Percentiles rank a stretch among this genome's conserved stretches.
These are phyloP conservation scores for Letharia lupina DNA, from an alignment of 495 filamentous ascomycete species.

Conservation along the genomic window DNA sequence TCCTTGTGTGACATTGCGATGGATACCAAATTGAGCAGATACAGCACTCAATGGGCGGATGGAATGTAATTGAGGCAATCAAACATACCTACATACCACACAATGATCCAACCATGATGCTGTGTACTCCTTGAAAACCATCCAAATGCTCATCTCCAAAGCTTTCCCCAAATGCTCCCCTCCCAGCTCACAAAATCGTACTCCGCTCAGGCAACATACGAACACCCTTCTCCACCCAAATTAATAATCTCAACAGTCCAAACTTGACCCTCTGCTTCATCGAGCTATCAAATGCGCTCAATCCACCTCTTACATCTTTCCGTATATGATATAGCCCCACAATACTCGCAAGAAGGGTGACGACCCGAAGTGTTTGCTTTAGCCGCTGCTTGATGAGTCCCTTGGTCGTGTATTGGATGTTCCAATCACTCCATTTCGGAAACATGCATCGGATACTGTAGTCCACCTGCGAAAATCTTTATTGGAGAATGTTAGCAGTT, in stretches of 20 bases:
- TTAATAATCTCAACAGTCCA: constrained; percentile 1
- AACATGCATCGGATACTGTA: constrained; percentile 45
- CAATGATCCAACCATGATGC: too few relatives aligned
- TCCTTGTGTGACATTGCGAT: too few relatives aligned
- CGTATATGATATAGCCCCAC: constrained; percentile 15
- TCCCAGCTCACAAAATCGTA: not conserved
- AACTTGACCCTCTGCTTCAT: not conserved
- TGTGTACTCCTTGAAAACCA: not conserved
- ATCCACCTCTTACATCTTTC: constrained; percentile 7
- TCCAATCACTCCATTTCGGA: constrained; percentile 49
- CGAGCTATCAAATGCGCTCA: not conserved
- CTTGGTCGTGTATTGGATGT: constrained; percentile 42
- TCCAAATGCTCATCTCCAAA: not conserved
- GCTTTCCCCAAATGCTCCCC: not conserved
- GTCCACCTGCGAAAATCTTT: constrained; percentile 44
- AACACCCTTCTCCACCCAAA: not conserved
- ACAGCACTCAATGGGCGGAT: not conserved
- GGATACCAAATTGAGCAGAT: not conserved
- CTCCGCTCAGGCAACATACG: not conserved
- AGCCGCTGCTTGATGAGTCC: constrained; percentile 32
- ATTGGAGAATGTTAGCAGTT: constrained; percentile 4
- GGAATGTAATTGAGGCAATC: not conserved
- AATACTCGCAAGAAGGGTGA: constrained; percentile 25
- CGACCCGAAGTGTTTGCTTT: constrained; percentile 17
- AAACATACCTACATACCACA: too few relatives aligned